Evolutionary conservation across 1,139 yeast species (phyloP), one percentile per base, ranked within the genome.

Genomic region (Oligophagozyma castellii): DNA sequence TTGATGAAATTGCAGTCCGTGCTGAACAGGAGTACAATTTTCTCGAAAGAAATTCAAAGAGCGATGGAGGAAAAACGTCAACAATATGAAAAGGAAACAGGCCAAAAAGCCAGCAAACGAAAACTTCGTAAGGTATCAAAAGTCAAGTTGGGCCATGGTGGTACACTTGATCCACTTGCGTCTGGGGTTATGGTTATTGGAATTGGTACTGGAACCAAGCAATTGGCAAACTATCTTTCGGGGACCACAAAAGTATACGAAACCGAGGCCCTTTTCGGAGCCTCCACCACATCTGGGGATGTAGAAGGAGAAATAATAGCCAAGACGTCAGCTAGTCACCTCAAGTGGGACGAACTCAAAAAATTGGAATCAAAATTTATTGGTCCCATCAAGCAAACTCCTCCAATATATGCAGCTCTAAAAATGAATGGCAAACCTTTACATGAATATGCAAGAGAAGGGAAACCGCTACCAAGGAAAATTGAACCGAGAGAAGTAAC

Each of bases 81-180:
- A 57, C 51, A 61, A 40, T 54, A 56, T 51, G 45, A 58, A 52
- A 45, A 51, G 16, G 49, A 65, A 55, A 43, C 62, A 41, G 62
- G 63, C 4, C 50, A 46, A 30, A 47, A 38, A 19, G 57, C 61
- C 1, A 51, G 59, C 12, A 53, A 52, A 32, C 64, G 71, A 34
- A 65, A 65, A 31, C 59, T 66, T 19, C 56, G 66, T 27, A 58
- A 62, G 29, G 56, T 68, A n/a, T 51, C 59, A 12, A 73, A 73
- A 44, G 70, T 86, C 18, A 89, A 92, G 48, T 77, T 89, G 60
- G 99, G 99, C 1, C 99, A 92, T 54, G 99, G 98, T 5, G 99
- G 99, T 5, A 89, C 99, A 0, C 61, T 92, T 26, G 99, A 92
- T 48, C 96, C 96, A 0, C 55, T 83, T 33, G 99, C 99, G 0